These are phyloP conservation scores for Sphaerobolus stellatus DNA, from an alignment of 1,284 basidiomycete species.

Conservation along the genomic window DNA sequence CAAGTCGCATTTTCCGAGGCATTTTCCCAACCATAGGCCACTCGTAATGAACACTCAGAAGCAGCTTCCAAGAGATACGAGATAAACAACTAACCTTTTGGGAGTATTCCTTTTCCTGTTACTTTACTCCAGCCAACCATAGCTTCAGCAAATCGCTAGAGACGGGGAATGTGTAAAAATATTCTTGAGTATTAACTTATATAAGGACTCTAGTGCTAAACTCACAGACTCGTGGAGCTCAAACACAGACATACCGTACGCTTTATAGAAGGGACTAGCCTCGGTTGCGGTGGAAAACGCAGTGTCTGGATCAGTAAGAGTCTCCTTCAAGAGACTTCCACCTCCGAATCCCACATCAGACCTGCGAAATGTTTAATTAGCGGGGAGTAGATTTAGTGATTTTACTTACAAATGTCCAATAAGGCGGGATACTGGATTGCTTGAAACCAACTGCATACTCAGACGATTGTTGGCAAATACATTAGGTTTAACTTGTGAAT, in stretches of 20 bases:
- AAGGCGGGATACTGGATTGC: slow-evolving; percentile 24
- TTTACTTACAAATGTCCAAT: slow-evolving; percentile 22
- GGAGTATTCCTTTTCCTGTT: slow-evolving; percentile 19
- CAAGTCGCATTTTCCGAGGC: slow-evolving; percentile 36
- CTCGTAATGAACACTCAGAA: neutral
- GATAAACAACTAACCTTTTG: slow-evolving; percentile 17
- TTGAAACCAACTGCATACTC: slow-evolving; percentile 25
- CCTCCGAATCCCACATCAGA: slow-evolving; percentile 29
- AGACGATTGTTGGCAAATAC: slow-evolving; percentile 38
- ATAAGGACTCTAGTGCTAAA: slow-evolving; percentile 15
- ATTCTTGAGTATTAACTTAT: slow-evolving; percentile 4
- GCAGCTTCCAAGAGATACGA: neutral
- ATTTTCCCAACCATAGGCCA: slow-evolving; percentile 45
- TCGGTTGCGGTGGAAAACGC: slow-evolving; percentile 20
- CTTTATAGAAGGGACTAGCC: slow-evolving; percentile 22
- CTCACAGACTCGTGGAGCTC: neutral
- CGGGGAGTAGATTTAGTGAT: neutral
- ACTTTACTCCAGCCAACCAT: slow-evolving; percentile 30
- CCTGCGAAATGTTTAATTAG: slow-evolving; percentile 17
- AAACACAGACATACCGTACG: slow-evolving; percentile 10
- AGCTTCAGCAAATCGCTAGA: slow-evolving; percentile 25
- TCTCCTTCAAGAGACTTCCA: slow-evolving; percentile 21
- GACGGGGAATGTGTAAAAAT: neutral
- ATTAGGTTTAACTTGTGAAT: slow-evolving; percentile 21
- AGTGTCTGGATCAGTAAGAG: slow-evolving; percentile 25